A percentile compares a stretch with the other conserved stretches of the same genome.
Conservation (phyloP, 257 asterid genomes). For the Cordia subcordata region DNA sequence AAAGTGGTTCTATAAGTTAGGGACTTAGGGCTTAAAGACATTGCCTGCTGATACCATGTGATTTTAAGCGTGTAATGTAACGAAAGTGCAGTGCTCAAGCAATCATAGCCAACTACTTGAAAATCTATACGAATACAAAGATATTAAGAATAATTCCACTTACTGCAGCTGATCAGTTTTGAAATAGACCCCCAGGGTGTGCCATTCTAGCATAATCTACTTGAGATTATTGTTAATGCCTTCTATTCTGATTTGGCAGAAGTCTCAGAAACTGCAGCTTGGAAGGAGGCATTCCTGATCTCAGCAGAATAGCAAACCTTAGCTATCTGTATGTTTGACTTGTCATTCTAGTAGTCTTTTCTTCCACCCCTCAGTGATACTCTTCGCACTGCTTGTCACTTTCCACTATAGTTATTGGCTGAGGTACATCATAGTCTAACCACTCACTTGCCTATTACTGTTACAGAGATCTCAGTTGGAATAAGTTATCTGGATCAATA, state of each 20-base stretch:
- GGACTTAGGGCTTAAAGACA: no score
- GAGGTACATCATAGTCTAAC: not conserved
- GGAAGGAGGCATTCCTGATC: constrained; percentile 38
- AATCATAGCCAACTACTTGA: no score
- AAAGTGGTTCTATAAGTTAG: no score
- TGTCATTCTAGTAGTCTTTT: constrained; percentile 4
- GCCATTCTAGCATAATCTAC: not conserved
- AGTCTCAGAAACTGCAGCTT: constrained; percentile 49
- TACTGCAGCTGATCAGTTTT: no score
- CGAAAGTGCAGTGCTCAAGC: no score
- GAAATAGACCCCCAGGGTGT: no score
- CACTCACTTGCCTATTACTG: constrained; percentile 8
- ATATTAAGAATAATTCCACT: no score
- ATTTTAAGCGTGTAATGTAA: no score
- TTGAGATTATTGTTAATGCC: not conserved
- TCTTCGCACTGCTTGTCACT: not conserved
- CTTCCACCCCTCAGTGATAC: constrained; percentile 1
- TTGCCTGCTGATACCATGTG: no score
- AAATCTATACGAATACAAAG: no score
- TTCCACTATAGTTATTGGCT: constrained; percentile 1
- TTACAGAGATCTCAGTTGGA: constrained; percentile 45
- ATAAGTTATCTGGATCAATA: constrained; percentile 34
- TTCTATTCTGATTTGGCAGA: constrained; percentile 27
- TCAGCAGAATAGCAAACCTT: constrained; percentile 33
- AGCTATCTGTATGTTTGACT: constrained; percentile 31